Percentiles rank a stretch among this genome's conserved stretches.
Evolutionary conservation across 345 rosid genomes (phyloP).

Genomic region (Toxicodendron radicans): DNA sequence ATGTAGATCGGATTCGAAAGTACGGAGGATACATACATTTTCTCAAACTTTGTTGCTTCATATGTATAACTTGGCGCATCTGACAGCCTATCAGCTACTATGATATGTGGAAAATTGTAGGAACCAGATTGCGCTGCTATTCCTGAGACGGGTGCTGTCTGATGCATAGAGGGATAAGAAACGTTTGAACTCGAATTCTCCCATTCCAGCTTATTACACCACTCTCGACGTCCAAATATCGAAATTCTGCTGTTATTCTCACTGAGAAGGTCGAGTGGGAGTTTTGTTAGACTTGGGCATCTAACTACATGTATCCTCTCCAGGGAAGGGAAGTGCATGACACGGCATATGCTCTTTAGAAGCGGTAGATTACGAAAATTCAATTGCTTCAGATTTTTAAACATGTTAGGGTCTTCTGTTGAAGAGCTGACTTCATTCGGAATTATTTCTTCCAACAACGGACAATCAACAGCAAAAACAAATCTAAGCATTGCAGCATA

Average conservation of each 20-base stretch:
- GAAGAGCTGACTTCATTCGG: not conserved
- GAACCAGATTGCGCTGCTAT: too few relatives aligned
- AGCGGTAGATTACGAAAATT: not conserved
- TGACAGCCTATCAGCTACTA: too few relatives aligned
- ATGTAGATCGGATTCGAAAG: too few relatives aligned
- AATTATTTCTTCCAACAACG: conserved; percentile 1
- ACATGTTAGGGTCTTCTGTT: too few relatives aligned
- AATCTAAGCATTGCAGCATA: not conserved
- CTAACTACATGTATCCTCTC: not conserved
- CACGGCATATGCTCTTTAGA: conserved; percentile 16
- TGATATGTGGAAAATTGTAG: too few relatives aligned
- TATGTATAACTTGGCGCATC: too few relatives aligned
- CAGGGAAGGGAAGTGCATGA: conserved; percentile 20
- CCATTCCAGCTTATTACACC: conserved; percentile 32
- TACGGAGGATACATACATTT: too few relatives aligned
- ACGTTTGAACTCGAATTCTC: conserved; percentile 19
- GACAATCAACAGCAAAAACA: not conserved
- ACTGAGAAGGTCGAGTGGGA: conserved; percentile 15
- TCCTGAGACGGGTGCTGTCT: too few relatives aligned
- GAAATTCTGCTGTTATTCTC: conserved; percentile 8
- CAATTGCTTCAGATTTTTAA: not conserved
- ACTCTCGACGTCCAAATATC: conserved; percentile 7
- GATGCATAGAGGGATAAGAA: not conserved
- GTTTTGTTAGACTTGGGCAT: conserved; percentile 17
- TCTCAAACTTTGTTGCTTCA: too few relatives aligned